A percentile compares a stretch with the other conserved stretches of the same genome.
Evolutionary conservation across 2,329 filamentous ascomycete genomes (phyloP).

Genomic region (Colletotrichum sp.): DNA sequence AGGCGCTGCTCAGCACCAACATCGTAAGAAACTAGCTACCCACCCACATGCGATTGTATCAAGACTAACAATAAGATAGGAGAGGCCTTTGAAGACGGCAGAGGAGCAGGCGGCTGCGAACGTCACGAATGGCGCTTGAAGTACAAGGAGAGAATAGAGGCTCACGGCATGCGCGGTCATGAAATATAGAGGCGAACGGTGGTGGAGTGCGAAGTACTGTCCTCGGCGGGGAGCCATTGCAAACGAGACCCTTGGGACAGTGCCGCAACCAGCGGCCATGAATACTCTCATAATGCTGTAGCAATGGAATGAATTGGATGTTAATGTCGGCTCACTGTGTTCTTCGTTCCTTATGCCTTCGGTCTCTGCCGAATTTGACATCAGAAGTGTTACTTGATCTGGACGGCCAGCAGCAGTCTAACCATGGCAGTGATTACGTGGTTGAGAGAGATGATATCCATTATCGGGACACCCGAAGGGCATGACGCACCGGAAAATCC

Average conservation of each 20-base stretch:
- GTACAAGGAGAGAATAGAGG: conserved; percentile 35
- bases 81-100: conserved; percentile 9
- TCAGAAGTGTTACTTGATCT: not conserved
- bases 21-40: not conserved
- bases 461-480: not conserved
- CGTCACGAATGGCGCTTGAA: conserved; percentile 27
- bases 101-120: conserved; percentile 23
- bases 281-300: not conserved
- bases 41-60: not conserved
- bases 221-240: not conserved
- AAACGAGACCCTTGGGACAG: not conserved
- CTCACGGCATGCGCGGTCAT: conserved; percentile 27
- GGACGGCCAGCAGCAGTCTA: not conserved
- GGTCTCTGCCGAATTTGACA: not conserved
- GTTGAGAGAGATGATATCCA: not conserved
- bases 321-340: not conserved
- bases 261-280: not conserved
- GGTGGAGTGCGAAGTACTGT: not conserved
- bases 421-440: not conserved
- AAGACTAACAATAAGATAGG: not conserved
- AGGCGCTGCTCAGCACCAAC: conserved; percentile 73
- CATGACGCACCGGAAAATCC: not conserved
- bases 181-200: not conserved
- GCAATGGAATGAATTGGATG: not conserved
- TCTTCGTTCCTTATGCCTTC: not conserved